Evolutionary conservation across 768 basidiomycete genomes (phyloP).

Genomic region (Chalciporus sphaerocephalus): DNA sequence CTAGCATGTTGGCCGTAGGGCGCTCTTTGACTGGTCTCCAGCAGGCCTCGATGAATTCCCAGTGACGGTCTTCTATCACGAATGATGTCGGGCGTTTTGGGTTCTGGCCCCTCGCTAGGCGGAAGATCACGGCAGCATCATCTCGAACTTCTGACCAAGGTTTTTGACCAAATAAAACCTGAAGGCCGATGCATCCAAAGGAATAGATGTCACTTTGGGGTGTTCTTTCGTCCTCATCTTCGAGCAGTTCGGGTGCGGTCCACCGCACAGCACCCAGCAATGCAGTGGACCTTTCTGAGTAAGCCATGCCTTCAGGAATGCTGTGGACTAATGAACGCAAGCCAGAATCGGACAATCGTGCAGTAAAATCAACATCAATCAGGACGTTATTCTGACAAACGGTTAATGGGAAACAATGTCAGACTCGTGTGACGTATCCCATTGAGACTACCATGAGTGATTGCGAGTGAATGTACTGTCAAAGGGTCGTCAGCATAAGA

Average conservation of each 20-base stretch:
- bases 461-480: slow-evolving; percentile 8
- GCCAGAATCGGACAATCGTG: slow-evolving; percentile 43
- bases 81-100: too few relatives aligned
- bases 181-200: slow-evolving; percentile 26
- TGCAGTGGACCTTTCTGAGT: slow-evolving; percentile 24
- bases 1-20: too few relatives aligned
- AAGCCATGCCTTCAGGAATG: slow-evolving; percentile 5
- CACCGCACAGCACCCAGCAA: slow-evolving; percentile 34
- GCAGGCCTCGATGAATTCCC: too few relatives aligned
- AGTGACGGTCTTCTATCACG: too few relatives aligned
- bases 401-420: slow-evolving; percentile 21
- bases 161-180: slow-evolving; percentile 24
- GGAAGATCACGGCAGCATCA: too few relatives aligned
- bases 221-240: slow-evolving; percentile 2
- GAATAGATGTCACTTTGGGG: slow-evolving; percentile 7
- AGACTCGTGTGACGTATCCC: slow-evolving; percentile 11
- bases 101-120: too few relatives aligned
- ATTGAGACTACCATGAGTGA: slow-evolving; percentile 15
- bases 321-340: slow-evolving; percentile 20
- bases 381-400: slow-evolving; percentile 14
- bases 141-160: neutral
- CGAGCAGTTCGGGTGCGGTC: slow-evolving; percentile 31
- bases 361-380: slow-evolving; percentile 24
- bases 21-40: too few relatives aligned
- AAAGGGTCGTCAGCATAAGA: neutral